Base-by-base conservation (phyloP, 2,329 filamentous ascomycete species). In the Alternaria novae-zelandiae region DNA sequence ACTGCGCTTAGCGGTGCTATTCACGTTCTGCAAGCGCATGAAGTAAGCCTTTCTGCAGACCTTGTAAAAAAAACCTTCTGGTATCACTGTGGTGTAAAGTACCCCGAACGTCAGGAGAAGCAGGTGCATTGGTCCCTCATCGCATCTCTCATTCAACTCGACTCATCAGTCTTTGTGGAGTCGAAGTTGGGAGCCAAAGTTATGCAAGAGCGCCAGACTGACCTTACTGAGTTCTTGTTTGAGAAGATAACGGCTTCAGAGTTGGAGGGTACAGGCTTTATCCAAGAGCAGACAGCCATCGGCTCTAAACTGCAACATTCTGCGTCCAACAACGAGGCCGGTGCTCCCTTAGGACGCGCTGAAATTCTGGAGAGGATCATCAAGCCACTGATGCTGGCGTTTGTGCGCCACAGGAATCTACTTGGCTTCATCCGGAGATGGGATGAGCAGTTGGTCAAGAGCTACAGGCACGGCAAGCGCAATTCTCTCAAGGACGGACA, bases 341-440 rank as follows among this genome's bases (percentile, higher is more conserved):
- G 30, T 15, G 26, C 17, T 26, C 26, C 28, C 10, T 21, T 41
- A 3, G 26, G 28, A 25, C 47, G 62, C 54, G 25, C 41, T 21
- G 30, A 57, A 10, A 57, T 74, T 3, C 17, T 72, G 30, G 60
- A 64, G 6, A 51, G 46, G n/a, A 65, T 80, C 8, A 57, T 80
- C 21, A 58, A 75, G 17, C 78, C 79, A 2, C 59, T 80, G 21
- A 72, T 80, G 64, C 71, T 69, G 25, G 74, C 78, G 2, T 81
- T 76, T 54, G 71, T 77, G 10, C 70, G 72, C 10, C 79, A 76
- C 50, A 67, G 79, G 11, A 74, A 79, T 54, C 59, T 81, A 6
- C 57, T 75, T 7, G 77, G 77, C 8, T 80, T 79, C 61, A 53
- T 81, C 23, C 66, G 63, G n/a, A 66, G 67, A 55, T 81, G 78